phyloP scores from a whole-genome alignment of 202 grass and related monocot genomes.

The Digitaria exilis region DNA sequence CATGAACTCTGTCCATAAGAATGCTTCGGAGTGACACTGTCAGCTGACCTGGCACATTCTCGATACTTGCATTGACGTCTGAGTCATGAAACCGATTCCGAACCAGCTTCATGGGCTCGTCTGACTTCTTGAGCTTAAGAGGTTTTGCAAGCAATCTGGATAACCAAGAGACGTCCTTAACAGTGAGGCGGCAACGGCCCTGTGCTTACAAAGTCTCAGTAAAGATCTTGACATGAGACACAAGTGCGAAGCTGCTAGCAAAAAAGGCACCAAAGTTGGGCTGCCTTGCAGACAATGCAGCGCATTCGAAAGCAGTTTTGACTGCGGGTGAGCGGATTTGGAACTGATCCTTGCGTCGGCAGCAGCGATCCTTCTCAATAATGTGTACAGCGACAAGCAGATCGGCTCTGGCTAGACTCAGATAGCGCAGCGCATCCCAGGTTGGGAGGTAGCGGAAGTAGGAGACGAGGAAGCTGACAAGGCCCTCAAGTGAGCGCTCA shows the following conservation, averaged over 20 bases:
- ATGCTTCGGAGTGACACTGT: background rate
- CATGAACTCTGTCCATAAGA: slow-evolving; percentile 7
- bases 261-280: background rate
- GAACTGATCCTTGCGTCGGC: background rate
- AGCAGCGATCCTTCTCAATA: background rate
- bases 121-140: background rate
- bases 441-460: background rate
- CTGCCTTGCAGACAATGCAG: background rate
- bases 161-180: background rate
- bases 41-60: background rate
- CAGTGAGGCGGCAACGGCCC: background rate
- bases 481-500: background rate
- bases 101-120: background rate
- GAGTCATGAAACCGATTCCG: background rate
- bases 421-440: background rate
- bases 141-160: background rate
- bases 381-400: background rate
- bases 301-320: background rate
- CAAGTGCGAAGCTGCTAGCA: slow-evolving; percentile 7
- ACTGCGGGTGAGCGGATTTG: background rate
- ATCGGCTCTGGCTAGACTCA: background rate
- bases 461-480: background rate
- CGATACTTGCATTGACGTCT: background rate
- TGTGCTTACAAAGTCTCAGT: background rate
- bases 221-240: slow-evolving; percentile 20